Percentiles rank a stretch among this genome's conserved stretches.
phyloP scores from a whole-genome alignment of 352 stramenopile species.

The Phytophthora lateralis region DNA sequence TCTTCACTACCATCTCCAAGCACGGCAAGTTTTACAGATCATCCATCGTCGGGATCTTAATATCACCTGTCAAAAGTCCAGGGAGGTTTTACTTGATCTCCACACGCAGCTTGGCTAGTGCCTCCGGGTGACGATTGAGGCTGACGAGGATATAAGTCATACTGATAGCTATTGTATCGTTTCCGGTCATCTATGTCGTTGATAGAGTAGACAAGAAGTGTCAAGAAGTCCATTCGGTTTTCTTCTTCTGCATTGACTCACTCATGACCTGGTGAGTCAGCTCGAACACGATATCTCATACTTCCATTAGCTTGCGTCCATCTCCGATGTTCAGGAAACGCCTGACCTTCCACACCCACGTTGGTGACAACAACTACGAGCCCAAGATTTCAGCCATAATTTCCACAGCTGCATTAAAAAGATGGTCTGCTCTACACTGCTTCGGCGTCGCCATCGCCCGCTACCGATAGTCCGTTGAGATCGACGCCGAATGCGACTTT shows the following conservation, averaged over 20 bases:
- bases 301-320: conserved; percentile 23
- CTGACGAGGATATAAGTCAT: conserved; percentile 55
- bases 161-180: conserved; percentile 48
- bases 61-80: conserved; percentile 4
- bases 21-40: conserved; percentile 55
- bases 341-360: conserved; percentile 38
- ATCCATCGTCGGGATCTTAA: conserved; percentile 33
- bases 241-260: conserved; percentile 29
- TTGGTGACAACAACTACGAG: conserved; percentile 28
- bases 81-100: conserved; percentile 45
- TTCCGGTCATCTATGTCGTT: conserved; percentile 24
- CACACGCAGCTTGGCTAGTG: conserved; percentile 43
- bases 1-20: conserved; percentile 55
- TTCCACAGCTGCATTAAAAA: conserved; percentile 19
- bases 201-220: conserved; percentile 10
- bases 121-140: conserved; percentile 41
- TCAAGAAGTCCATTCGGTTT: conserved; percentile 7
- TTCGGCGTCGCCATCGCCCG: conserved; percentile 12
- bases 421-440: conserved; percentile 24
- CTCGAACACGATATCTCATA: conserved; percentile 26
- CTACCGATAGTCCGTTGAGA: conserved; percentile 28
- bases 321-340: conserved; percentile 30
- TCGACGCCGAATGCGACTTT: conserved; percentile 66
- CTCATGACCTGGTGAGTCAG: conserved; percentile 30
- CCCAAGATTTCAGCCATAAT: conserved; percentile 19